These are phyloP conservation scores for Ceratocystis colombiana DNA, from an alignment of 2,329 filamentous ascomycete species.

Conservation along the genomic window DNA sequence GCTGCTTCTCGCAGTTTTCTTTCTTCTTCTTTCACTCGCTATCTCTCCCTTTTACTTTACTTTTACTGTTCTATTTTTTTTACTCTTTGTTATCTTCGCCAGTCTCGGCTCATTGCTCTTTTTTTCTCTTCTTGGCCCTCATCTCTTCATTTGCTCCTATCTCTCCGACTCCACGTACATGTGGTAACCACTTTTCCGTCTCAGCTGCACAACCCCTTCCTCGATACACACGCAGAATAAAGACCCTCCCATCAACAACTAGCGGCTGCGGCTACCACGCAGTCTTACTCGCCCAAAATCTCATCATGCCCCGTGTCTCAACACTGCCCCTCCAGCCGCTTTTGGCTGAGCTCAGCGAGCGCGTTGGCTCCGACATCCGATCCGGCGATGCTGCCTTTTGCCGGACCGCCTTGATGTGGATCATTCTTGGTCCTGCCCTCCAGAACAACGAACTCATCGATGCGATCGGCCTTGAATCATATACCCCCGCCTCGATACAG, in stretches of 20 bases:
- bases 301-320: slow-evolving; percentile 4
- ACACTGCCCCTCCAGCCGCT: slow-evolving; percentile 5
- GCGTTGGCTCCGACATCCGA: slow-evolving; percentile 22
- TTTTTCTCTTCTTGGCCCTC: slow-evolving; percentile 2
- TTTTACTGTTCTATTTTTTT: slow-evolving; percentile 12
- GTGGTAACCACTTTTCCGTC: not conserved
- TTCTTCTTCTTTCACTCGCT: slow-evolving; percentile 6
- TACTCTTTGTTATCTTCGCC: not conserved
- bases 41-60: slow-evolving; percentile 12
- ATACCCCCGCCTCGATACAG: slow-evolving; percentile 3
- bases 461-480: slow-evolving; percentile 19
- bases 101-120: not conserved
- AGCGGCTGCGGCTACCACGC: too few relatives aligned
- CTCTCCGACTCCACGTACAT: not conserved
- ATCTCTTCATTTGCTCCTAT: not conserved
- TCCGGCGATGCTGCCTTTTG: slow-evolving; percentile 24
- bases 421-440: slow-evolving; percentile 19
- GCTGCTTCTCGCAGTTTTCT: slow-evolving; percentile 7
- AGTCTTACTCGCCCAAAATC: not conserved
- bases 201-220: not conserved
- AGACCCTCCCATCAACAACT: not conserved
- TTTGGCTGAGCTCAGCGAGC: slow-evolving; percentile 14
- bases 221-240: not conserved
- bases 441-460: slow-evolving; percentile 19
- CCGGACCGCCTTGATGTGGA: slow-evolving; percentile 24